A percentile compares a stretch with the other conserved stretches of the same genome.
phyloP scores from a whole-genome alignment of 768 basidiomycete species.

The Austroboletus eburneus region DNA sequence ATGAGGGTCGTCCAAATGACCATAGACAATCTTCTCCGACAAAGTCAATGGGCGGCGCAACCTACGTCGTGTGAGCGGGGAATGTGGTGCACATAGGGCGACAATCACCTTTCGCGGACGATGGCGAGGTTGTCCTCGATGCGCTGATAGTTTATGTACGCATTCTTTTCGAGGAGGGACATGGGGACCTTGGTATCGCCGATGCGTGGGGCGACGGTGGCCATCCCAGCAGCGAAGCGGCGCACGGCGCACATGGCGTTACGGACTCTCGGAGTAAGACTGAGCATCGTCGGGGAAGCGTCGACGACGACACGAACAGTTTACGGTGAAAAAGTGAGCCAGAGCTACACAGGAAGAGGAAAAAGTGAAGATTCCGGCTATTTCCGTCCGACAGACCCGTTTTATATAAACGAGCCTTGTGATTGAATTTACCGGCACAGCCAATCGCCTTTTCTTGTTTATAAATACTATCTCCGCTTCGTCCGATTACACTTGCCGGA shows the following conservation, averaged over 20 bases:
- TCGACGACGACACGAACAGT: slow-evolving; percentile 22
- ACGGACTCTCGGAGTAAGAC: slow-evolving; percentile 51
- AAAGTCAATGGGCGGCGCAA: slow-evolving; percentile 87
- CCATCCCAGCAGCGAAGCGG: slow-evolving; percentile 66
- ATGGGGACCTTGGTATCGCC: slow-evolving; percentile 89
- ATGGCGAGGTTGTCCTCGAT: slow-evolving; percentile 96
- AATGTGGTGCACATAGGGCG: no score
- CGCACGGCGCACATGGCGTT: slow-evolving; percentile 49
- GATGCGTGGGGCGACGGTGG: slow-evolving; percentile 74
- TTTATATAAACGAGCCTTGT: slow-evolving; percentile 21
- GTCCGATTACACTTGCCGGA: not conserved
- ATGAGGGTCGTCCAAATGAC: slow-evolving; percentile 93
- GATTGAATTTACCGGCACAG: slow-evolving; percentile 3
- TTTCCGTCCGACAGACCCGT: slow-evolving; percentile 12
- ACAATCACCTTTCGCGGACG: slow-evolving; percentile 69
- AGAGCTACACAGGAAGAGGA: not conserved
- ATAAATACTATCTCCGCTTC: slow-evolving; percentile 15
- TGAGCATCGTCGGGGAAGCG: slow-evolving; percentile 54
- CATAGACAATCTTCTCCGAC: slow-evolving; percentile 97
- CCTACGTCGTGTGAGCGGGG: slow-evolving; percentile 37
- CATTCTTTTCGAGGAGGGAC: slow-evolving; percentile 78
- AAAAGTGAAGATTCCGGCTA: slow-evolving; percentile 23
- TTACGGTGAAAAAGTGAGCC: no score
- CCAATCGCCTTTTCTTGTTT: slow-evolving; percentile 24
- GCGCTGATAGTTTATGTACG: slow-evolving; percentile 91